phyloP scores from a whole-genome alignment of 1,139 yeast genomes.

The Sugiyamaella grinbergsii region DNA sequence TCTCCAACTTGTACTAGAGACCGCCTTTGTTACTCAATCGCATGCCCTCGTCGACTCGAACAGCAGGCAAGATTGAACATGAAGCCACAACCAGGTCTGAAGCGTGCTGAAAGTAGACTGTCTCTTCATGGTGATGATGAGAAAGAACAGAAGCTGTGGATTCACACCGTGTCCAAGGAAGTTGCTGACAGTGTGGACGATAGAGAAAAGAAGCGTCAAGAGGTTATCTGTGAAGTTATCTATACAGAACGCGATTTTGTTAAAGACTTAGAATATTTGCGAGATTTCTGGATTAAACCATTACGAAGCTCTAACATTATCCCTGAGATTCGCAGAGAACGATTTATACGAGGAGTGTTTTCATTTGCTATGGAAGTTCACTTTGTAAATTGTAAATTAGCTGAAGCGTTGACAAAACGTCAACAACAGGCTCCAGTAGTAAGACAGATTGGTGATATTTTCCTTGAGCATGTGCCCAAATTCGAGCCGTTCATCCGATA shows the following conservation, averaged over 20 bases:
- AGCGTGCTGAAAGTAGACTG: slow-evolving; percentile 77
- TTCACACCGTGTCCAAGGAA: slow-evolving; percentile 83
- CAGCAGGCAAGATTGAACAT: slow-evolving; percentile 91
- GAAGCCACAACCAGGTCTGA: slow-evolving; percentile 86
- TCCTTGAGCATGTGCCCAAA: slow-evolving; percentile 77
- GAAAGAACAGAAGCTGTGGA: slow-evolving; percentile 89
- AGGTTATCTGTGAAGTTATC: slow-evolving; percentile 89
- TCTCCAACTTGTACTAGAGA: slow-evolving; percentile 95
- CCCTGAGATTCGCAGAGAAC: slow-evolving; percentile 85
- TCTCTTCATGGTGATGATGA: slow-evolving; percentile 76
- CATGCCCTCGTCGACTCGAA: slow-evolving; percentile 95
- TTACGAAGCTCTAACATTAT: slow-evolving; percentile 81
- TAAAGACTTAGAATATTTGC: slow-evolving; percentile 86
- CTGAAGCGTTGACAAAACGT: slow-evolving; percentile 85
- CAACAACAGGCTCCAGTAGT: slow-evolving; percentile 89
- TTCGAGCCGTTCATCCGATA: slow-evolving; percentile 92
- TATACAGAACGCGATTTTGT: slow-evolving; percentile 95
- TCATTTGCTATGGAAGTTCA: slow-evolving; percentile 88
- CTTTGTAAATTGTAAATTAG: slow-evolving; percentile 76
- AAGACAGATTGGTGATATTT: slow-evolving; percentile 81
- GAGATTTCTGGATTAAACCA: slow-evolving; percentile 94
- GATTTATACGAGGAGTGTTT: slow-evolving; percentile 87
- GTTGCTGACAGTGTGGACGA: slow-evolving; percentile 79
- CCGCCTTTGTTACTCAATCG: slow-evolving; percentile 85
- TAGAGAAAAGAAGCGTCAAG: slow-evolving; percentile 89